Evolutionary conservation across 441 rosid species (phyloP), one percentile per base, ranked within the genome.

Genomic region (Manihot esculenta): DNA sequence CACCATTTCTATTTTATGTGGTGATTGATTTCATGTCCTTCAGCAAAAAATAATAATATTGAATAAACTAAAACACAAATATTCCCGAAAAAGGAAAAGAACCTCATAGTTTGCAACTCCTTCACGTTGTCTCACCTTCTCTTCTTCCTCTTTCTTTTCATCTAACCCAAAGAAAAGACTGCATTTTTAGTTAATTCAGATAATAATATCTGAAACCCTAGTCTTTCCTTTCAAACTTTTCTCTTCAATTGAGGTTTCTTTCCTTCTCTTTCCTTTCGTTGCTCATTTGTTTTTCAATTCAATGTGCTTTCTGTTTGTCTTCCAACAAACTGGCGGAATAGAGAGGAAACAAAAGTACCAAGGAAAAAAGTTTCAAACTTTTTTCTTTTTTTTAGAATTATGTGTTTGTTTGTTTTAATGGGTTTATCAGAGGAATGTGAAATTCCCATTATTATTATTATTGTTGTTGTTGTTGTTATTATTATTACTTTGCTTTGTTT

Each of bases 41-140:
- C 18, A 13, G 49, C 27, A 41, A 7, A 27, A 15, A 41, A 63
- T 44, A 24, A 13, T 33, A 4, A 35, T 35, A 30, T 18, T 5
- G n/a, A 17, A 18, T 48, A 15, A 15, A 65, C 15, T 47, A 5
- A 11, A 26, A 48, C 24, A 21, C 13, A 23, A 63, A 33, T 27
- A 61, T 68, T 62, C 58, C 78, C 78, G 58, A 74, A 71, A 56
- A 59, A 41, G 38, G n/a, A 61, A 61, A 53, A 7, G 72, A 73
- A 44, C 15, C 72, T 14, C 35, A 30, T 78, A 64, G 76, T 63
- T 70, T 78, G 69, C 84, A 23, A 42, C 82, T 68, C 70, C 80
- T 44, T 76, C 84, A 47, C 54, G 79, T 79, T 76, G 59, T 64
- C 41, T 69, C 56, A 73, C 75, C 81, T 72, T 68, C 81, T 66